Conservation (phyloP, 2,329 filamentous ascomycete genomes). For the Aspergillus pseudoviridinutans region DNA sequence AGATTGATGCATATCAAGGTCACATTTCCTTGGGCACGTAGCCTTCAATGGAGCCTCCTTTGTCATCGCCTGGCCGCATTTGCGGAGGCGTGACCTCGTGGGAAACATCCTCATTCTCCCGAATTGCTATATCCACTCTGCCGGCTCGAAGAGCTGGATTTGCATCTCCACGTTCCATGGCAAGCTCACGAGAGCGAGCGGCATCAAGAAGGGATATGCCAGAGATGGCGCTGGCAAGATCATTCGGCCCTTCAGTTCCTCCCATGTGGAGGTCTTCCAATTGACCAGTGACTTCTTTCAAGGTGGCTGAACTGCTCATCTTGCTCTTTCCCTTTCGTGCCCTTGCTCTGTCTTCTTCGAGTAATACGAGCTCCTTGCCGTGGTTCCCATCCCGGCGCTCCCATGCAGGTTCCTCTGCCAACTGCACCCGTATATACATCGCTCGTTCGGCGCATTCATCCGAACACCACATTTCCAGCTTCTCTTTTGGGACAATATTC, state of each 20-base stretch:
- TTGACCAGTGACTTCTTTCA: slow-evolving; percentile 25
- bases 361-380: slow-evolving; percentile 55
- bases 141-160: slow-evolving; percentile 22
- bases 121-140: slow-evolving; percentile 31
- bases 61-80: slow-evolving; percentile 28
- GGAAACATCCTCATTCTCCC: slow-evolving; percentile 26
- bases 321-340: slow-evolving; percentile 17
- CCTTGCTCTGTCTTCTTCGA: slow-evolving; percentile 56
- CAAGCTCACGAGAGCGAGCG: slow-evolving; percentile 26
- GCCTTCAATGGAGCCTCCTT: slow-evolving; percentile 41
- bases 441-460: slow-evolving; percentile 72
- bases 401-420: slow-evolving; percentile 82
- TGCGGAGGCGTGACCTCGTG: slow-evolving; percentile 26
- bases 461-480: slow-evolving; percentile 84
- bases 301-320: slow-evolving; percentile 12
- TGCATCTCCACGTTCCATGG: slow-evolving; percentile 34
- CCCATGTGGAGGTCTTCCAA: slow-evolving; percentile 19
- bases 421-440: slow-evolving; percentile 82
- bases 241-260: slow-evolving; percentile 7
- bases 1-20: neutral
- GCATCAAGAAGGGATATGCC: slow-evolving; percentile 24
- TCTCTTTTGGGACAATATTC: slow-evolving; percentile 64
- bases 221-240: slow-evolving; percentile 22
- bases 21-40: slow-evolving; percentile 31
- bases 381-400: slow-evolving; percentile 55